Base-by-base conservation (phyloP, 106 monocot species). In the Triglochin maritima region DNA sequence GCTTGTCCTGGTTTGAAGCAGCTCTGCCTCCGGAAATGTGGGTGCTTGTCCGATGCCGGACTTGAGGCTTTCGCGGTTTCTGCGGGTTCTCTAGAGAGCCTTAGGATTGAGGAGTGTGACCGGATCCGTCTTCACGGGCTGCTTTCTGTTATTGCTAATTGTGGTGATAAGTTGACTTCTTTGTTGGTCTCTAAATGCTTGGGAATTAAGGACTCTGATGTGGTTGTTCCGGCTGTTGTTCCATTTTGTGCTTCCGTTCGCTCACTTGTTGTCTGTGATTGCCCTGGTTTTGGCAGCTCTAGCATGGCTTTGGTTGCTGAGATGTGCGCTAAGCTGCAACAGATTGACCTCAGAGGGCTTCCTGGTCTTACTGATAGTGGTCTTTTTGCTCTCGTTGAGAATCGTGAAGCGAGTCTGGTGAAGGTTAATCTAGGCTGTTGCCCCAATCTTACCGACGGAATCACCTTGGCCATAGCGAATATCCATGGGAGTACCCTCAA, bases 101-200 rank as follows among this genome's bases (percentile, higher is more conserved):
- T 92, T 68, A 73, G 72, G n/a, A 66, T 92, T 7, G 88, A 88
- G 67, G 87, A 88, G 50, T 92, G 92, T 67, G 73, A 76, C 54
- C 56, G 77, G 61, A 69, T 88, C 56, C 85, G 76, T 57, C 79
- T 92, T 16, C 11, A 17, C 14, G 85, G 92, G 16, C 59, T 92
- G 57, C 66, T 92, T 56, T 69, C 46, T 17, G 54, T 66, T 55
- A 71, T 88, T 12, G 15, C 75, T 47, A 80, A 59, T 12, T 70
- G 67, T 74, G 73, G 63, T 29, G 9, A 62, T 1, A 83, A 78
- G 59, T 62, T 92, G 4, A 85, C 69, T 73, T 14, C 79, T 1
- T 73, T 92, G 3, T 7, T 72, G 3, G 57, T 92, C 76, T 65
- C 76, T 17, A 88, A 81, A 66, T 92, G 92, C 77, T 71, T 79